Conservation (phyloP, 2,329 filamentous ascomycete species). For the Xylogone sp. region DNA sequence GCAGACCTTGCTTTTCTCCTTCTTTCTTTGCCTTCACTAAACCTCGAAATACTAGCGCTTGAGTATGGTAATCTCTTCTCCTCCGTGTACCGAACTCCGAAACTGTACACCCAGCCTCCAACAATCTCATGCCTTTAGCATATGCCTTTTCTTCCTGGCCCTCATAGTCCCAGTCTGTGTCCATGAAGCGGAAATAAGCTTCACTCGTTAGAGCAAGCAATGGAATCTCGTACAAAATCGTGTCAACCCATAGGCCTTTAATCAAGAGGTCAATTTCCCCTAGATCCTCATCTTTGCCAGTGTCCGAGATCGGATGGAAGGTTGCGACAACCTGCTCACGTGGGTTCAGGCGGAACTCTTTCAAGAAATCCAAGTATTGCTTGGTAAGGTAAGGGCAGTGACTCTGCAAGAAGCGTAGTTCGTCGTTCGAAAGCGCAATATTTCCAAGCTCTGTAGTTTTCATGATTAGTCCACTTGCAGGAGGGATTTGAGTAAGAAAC, state of each 20-base stretch:
- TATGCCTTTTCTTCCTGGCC: slow-evolving; percentile 84
- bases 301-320: slow-evolving; percentile 48
- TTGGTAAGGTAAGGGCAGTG: slow-evolving; percentile 77
- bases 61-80: slow-evolving; percentile 89
- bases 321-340: slow-evolving; percentile 72
- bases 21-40: slow-evolving; percentile 76
- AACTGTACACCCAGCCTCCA: slow-evolving; percentile 81
- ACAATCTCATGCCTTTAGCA: slow-evolving; percentile 71
- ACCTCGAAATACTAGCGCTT: slow-evolving; percentile 85
- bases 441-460: slow-evolving; percentile 66
- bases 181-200: slow-evolving; percentile 95
- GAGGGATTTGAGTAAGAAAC: slow-evolving; percentile 1
- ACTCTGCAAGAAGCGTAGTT: slow-evolving; percentile 72
- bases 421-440: slow-evolving; percentile 73
- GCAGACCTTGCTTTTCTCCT: slow-evolving; percentile 57
- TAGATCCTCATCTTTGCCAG: slow-evolving; percentile 58
- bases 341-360: slow-evolving; percentile 76
- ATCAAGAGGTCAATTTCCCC: slow-evolving; percentile 77
- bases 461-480: not conserved
- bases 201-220: slow-evolving; percentile 89
- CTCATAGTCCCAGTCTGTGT: slow-evolving; percentile 86
- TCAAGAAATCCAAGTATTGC: slow-evolving; percentile 77
- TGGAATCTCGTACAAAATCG: slow-evolving; percentile 96
- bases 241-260: slow-evolving; percentile 85
- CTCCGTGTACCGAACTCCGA: slow-evolving; percentile 93